Base-by-base conservation (phyloP, 345 rosid species). In the Syzygium jambos region DNA sequence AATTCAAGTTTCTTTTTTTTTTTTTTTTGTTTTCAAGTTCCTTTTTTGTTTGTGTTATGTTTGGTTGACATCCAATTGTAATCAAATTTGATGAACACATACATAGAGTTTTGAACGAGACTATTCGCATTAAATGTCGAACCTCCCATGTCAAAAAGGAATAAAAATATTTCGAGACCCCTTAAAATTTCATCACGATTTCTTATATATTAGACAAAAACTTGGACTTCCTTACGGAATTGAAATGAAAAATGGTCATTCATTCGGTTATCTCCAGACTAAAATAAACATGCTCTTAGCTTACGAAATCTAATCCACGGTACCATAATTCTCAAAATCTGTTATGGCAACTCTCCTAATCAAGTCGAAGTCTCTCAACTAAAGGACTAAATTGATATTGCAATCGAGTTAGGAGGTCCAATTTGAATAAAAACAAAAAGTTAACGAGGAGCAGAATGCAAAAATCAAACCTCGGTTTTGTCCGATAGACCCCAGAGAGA, bases 261-360 rank as follows among this genome's bases (percentile, higher is more conserved):
- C 1, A 16, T 29, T 65, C 1, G 1, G 2, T 65, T 30, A 65
- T 29, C 41, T 15, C 9, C 0, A 0, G 21, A 65, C 78, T 2
- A 29, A 30, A 65, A 9, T 30, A 65, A 65, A 16, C 22, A 65
- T 65, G 8, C 0, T 65, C 43, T 15, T 30, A 16, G 11, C 0
- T 0, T 0, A 9, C 30, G 16, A 65, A 65, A 65, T 65, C 21
- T 6, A 15, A 65, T 17, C n/a, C 9, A 65, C 38, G 0, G 1
- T 29, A 29, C 78, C 78, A 29, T 29, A 63, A 65, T 65, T 10
- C 30, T 17, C 78, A 30, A 30, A 65, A 65, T 2, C 16, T 3
- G 21, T 63, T 15, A 63, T 8, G 5, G 34, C 3, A 14, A 61
- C 19, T n/a, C 73, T n/a, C 73, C 38, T 8, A 61, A 61, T 61